phyloP scores from a whole-genome alignment of 352 stramenopile genomes.

The Phytophthora constricta region DNA sequence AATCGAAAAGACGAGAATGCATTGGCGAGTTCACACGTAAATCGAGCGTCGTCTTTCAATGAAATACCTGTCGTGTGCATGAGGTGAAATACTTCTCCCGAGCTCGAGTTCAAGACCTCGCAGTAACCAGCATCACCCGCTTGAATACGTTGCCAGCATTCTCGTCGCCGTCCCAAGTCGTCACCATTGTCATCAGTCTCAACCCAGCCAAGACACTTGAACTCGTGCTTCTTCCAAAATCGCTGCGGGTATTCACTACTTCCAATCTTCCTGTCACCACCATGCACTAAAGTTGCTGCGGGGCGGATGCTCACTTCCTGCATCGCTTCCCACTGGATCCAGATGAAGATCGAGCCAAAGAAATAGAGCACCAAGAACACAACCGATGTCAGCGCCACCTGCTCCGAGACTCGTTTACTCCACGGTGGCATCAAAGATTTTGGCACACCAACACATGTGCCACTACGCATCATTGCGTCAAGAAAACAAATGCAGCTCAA shows the following conservation, averaged over 20 bases:
- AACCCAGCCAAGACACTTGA: slow-evolving; percentile 73
- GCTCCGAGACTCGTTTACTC: no score
- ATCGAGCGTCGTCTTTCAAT: slow-evolving; percentile 71
- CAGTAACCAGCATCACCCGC: slow-evolving; percentile 68
- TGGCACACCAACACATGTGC: no score
- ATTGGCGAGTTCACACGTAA: slow-evolving; percentile 70
- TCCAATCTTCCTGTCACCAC: slow-evolving; percentile 1
- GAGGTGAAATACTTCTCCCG: slow-evolving; percentile 55
- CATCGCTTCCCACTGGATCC: slow-evolving; percentile 42
- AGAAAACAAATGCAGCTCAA: no score
- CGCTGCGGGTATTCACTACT: slow-evolving; percentile 19
- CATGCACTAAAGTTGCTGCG: slow-evolving; percentile 2
- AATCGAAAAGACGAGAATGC: slow-evolving; percentile 66
- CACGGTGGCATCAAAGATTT: no score
- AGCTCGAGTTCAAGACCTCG: slow-evolving; percentile 61
- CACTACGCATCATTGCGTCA: no score
- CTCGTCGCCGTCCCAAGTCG: slow-evolving; percentile 48
- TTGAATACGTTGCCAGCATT: slow-evolving; percentile 72
- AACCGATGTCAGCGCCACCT: slow-evolving; percentile 2
- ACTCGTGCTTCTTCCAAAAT: slow-evolving; percentile 49
- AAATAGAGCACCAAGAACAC: slow-evolving; percentile 37
- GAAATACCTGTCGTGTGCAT: slow-evolving; percentile 73
- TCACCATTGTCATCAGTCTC: slow-evolving; percentile 59
- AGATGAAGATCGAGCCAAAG: slow-evolving; percentile 31
- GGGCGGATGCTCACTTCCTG: slow-evolving; percentile 4